Base-by-base conservation (phyloP, 75 land plant species). In the Picea sitchensis region DNA sequence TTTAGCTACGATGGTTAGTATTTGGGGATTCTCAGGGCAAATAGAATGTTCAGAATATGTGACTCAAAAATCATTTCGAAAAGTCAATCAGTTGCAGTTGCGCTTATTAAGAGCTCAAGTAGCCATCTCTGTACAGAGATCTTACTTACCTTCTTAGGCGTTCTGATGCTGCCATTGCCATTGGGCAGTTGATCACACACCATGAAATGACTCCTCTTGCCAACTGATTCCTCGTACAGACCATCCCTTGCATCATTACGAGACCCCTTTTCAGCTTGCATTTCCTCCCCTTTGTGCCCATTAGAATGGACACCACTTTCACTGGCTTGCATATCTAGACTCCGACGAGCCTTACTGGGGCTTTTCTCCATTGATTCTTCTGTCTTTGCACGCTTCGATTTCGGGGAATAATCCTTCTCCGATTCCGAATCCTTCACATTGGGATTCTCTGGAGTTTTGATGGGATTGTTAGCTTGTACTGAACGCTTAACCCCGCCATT, bases 251-350 rank as follows among this genome's bases (percentile, higher is more conserved):
- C 54, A n/a, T 21, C 73, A 17, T 71, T 17, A 47, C 73, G n/a
- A 67, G 71, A 38, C 15, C 41, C 17, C 4, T 7, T 15, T 67
- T 34, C 17, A 34, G 32, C 36, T 34, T 14, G 5, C 17, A 67
- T 67, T 15, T 34, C 36, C 20, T 23, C 20, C 54, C 9, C 54
- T 7, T 6, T 47, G 54, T 47, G 9, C 71, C 71, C 71, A 67
- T 67, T 67, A 3, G 73, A 71, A 71, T 38, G 17, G 15, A 44
- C 73, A 44, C 54, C 73, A 41, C 34, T 71, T 71, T 38, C 73
- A 71, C 3, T 32, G 15, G 4, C 54, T 9, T 44, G 44, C 26
- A 71, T 44, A 11, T 41, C 34, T 41, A 71, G 51, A 41, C 73
- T 71, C 41, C 54, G 73, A 9, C 73, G 54, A 71, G 44, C 73